A percentile compares a stretch with the other conserved stretches of the same genome.
phyloP scores from a whole-genome alignment of 2,329 filamentous ascomycete species.

The Aspergillus melleus region DNA sequence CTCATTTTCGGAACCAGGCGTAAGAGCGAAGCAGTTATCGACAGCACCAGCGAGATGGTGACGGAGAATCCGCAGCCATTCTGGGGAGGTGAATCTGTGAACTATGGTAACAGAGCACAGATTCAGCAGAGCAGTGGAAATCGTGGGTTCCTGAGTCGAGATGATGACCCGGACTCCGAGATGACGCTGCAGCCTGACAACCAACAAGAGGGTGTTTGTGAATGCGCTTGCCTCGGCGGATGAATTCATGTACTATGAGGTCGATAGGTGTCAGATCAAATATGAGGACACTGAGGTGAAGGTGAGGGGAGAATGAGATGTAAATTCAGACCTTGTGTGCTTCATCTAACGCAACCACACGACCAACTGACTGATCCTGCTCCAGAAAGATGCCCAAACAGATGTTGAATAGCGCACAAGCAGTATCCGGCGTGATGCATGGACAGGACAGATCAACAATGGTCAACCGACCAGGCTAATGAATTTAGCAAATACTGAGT shows the following conservation, averaged over 20 bases:
- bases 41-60: conserved; percentile 46
- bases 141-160: conserved; percentile 72
- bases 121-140: conserved; percentile 66
- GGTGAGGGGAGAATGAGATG: neutral
- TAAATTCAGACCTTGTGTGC: conserved; percentile 23
- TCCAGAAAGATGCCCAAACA: conserved; percentile 23
- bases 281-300: neutral
- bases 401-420: conserved; percentile 24
- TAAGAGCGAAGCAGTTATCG: neutral
- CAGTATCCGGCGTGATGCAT: conserved; percentile 20
- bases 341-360: conserved; percentile 21
- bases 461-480: conserved; percentile 14
- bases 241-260: conserved; percentile 19
- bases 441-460: conserved; percentile 24
- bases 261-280: neutral
- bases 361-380: conserved; percentile 12
- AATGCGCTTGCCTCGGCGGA: conserved; percentile 34
- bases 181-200: conserved; percentile 69
- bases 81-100: conserved; percentile 66
- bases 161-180: conserved; percentile 64
- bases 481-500: neutral
- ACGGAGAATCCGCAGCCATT: conserved; percentile 54
- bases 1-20: neutral
- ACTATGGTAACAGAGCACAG: conserved; percentile 69
- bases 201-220: conserved; percentile 59